A percentile compares a stretch with the other conserved stretches of the same genome.
phyloP scores from a whole-genome alignment of 768 basidiomycete genomes.

The Macrolepiota fuliginosa region DNA sequence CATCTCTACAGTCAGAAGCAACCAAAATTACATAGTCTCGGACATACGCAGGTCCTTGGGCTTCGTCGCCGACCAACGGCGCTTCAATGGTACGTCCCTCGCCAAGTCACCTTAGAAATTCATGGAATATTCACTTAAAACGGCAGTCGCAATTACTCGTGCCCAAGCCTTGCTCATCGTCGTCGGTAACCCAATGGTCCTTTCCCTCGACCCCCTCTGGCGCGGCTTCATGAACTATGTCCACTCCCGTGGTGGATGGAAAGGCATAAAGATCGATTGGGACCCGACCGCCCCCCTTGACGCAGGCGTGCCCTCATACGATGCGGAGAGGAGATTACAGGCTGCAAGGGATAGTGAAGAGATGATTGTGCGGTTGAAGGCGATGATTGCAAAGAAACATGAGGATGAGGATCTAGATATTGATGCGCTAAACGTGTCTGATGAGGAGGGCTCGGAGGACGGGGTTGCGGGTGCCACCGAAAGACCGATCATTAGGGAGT shows the following conservation, averaged over 20 bases:
- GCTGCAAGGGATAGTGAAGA: constrained; percentile 35
- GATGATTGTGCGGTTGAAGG: constrained; percentile 30
- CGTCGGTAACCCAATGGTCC: constrained; percentile 56
- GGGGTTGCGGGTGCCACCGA: constrained; percentile 25
- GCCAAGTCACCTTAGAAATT: too few relatives aligned
- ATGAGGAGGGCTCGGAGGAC: constrained; percentile 22
- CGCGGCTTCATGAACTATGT: constrained; percentile 58
- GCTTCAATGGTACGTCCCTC: constrained; percentile 48
- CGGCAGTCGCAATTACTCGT: constrained; percentile 61
- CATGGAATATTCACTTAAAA: not conserved
- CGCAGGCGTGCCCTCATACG: constrained; percentile 30
- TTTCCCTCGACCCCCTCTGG: constrained; percentile 61
- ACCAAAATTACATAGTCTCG: constrained; percentile 42
- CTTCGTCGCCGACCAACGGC: constrained; percentile 53
- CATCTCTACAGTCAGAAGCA: constrained; percentile 58
- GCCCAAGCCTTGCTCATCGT: constrained; percentile 63
- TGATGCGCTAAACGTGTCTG: constrained; percentile 22
- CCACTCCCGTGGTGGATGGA: constrained; percentile 49
- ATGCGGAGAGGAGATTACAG: constrained; percentile 23
- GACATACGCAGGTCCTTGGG: constrained; percentile 56
- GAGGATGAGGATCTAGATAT: constrained; percentile 25
- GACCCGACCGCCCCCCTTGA: constrained; percentile 29
- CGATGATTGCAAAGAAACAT: constrained; percentile 29
- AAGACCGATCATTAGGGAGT: constrained; percentile 29
- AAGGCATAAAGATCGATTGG: constrained; percentile 36